Evolutionary conservation across 768 basidiomycete species (phyloP), one percentile per base, ranked within the genome.

Genomic region (Amanita pallidorosea): DNA sequence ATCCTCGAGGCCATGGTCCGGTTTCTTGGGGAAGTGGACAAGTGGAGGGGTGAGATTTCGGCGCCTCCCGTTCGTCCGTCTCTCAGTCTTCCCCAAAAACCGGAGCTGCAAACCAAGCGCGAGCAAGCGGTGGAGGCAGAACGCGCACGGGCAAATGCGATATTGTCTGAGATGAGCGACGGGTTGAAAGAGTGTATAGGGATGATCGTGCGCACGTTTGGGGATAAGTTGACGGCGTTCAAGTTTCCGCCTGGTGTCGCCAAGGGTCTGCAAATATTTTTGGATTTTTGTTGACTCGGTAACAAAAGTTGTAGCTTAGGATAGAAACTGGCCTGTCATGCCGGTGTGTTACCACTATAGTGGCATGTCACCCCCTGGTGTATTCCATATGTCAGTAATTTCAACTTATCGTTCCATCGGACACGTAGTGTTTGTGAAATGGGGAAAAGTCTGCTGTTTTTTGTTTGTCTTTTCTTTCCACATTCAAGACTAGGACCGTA

Each of bases 1-100:
- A 80, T 90, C 25, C 63, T 94, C 2, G 90, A 94, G 62, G 84
- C 85, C 0, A 68, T 92, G 55, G 61, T 85, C 11, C 74, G 75
- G 0, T 85, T 83, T 67, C 71, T 89, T 17, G 61, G 64, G 1
- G 84, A 79, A 1, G 63, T 90, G 17, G 88, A 91, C 56, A 73
- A 74, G 27, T 83, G 83, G 52, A 76, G 80, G 50, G 61, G 57
- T 1, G 79, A 83, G 57, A 62, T 89, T 33, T 33, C 4, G 33
- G 13, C 54, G 7, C 15, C 17, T 9, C 18, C 46, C n/a, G n/a
- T n/a, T n/a, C n/a, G n/a, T n/a, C n/a, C n/a, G n/a, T n/a, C n/a
- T n/a, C n/a, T n/a, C n/a, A n/a, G n/a, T n/a, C n/a, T n/a, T n/a
- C n/a, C n/a, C n/a, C n/a, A n/a, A 31, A 42, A 42, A 13, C 41